Evolutionary conservation across 2,329 filamentous ascomycete species (phyloP), one percentile per base, ranked within the genome.

Genomic region (Botryotinia convoluta): DNA sequence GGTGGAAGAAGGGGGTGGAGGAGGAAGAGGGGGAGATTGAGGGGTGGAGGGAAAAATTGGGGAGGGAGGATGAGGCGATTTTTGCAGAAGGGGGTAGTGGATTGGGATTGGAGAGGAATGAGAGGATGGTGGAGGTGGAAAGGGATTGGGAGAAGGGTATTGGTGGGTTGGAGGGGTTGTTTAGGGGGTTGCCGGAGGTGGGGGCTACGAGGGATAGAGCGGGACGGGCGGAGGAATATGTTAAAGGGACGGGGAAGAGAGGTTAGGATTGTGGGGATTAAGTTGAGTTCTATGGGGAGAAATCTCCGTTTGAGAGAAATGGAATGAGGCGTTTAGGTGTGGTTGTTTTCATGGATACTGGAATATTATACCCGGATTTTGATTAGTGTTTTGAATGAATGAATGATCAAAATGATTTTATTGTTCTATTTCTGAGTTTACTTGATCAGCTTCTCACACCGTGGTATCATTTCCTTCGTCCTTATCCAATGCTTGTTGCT

Each of bases 151-250:
- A 75, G 1, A 81, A 76, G 16, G 87, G 87, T 0, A 85, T 91
- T 2, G 84, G 83, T 65, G 85, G 84, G 26, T 78, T 91, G 72
- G 86, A 82, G 4, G 81, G 84, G 76, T 76, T 91, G 73, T 89
- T 89, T 83, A 85, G 84, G 77, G 86, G 87, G 51, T 87, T 91
- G 86, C 88, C 89, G 26, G 85, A 87, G 32, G 86, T 87, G 5
- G 88, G 90, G 78, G 90, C 89, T 71, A 87, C 85, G 81, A 90
- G 91, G 87, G 89, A 91, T 83, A 85, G 89, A 81, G 89, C 90
- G 73, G 84, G 87, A 75, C 85, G 87, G 26, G 89, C 88, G 22
- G 81, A 79, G 71, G 76, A 74, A n/a, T 81, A 81, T 78, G 76
- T 81, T n/a, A 65, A 37, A 71, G 74, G 63, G 51, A 60, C 72